These are phyloP conservation scores for Pseudofabraea citricarpa DNA, from an alignment of 2,329 filamentous ascomycete genomes.

Conservation along the genomic window DNA sequence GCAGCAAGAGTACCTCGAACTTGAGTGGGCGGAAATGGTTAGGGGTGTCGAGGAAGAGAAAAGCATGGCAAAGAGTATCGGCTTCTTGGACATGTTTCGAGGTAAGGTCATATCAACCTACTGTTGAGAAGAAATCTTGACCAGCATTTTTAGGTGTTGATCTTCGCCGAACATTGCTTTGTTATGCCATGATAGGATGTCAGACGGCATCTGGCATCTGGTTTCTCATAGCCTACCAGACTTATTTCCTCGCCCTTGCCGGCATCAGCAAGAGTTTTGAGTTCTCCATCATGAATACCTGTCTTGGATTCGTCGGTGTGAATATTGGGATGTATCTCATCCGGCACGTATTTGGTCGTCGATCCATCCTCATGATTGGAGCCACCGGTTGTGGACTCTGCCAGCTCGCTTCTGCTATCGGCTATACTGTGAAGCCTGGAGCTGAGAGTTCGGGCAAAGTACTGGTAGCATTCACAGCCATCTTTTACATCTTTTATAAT, in stretches of 20 bases:
- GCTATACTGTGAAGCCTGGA: constrained; percentile 25
- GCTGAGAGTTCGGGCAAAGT: constrained; percentile 21
- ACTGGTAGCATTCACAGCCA: constrained; percentile 27
- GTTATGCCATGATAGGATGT: constrained; percentile 19
- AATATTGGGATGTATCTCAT: constrained; percentile 26
- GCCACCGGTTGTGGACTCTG: constrained; percentile 27
- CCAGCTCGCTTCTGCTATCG: constrained; percentile 28
- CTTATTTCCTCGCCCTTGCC: constrained; percentile 29
- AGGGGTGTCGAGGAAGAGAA: constrained; percentile 26
- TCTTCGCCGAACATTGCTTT: constrained; percentile 28
- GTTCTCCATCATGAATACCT: constrained; percentile 30
- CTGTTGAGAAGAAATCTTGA: not conserved
- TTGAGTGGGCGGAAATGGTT: constrained; percentile 28
- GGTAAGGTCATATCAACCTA: constrained; percentile 2
- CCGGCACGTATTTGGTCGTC: constrained; percentile 25
- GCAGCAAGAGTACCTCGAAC: constrained; percentile 20
- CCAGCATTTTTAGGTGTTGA: constrained; percentile 20
- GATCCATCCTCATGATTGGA: constrained; percentile 27
- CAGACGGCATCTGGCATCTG: not conserved
- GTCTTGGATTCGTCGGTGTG: constrained; percentile 29
- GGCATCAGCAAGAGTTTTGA: constrained; percentile 29
- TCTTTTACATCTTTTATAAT: constrained; percentile 32
- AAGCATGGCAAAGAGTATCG: constrained; percentile 7
- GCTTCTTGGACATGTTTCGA: constrained; percentile 14
- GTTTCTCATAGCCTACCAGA: constrained; percentile 26